Evolutionary conservation across 495 filamentous ascomycete species (phyloP).

Genomic region (Penicillium coffeae): DNA sequence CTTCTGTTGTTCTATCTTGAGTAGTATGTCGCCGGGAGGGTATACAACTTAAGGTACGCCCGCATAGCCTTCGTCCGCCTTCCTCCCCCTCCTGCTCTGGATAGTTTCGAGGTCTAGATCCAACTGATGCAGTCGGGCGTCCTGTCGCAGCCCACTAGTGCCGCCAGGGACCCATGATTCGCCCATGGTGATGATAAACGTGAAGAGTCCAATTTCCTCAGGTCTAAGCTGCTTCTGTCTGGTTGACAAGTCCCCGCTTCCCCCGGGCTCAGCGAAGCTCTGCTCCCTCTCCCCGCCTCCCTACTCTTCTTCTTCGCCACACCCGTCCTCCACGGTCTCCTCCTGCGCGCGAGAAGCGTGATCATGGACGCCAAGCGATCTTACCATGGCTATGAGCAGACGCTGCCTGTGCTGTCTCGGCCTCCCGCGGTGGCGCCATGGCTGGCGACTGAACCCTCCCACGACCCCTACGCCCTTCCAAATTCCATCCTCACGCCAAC

Average conservation of each 20-base stretch:
- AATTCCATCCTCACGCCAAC: background rate
- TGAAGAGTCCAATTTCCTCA: conserved; percentile 12
- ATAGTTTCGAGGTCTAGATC: background rate
- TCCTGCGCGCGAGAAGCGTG: conserved; percentile 14
- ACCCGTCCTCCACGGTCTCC: no score
- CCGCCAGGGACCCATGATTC: background rate
- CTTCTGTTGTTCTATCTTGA: no score
- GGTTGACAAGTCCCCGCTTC: background rate
- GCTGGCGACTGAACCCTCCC: conserved; percentile 9
- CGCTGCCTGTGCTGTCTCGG: conserved; percentile 26
- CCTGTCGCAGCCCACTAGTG: background rate
- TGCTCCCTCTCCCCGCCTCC: background rate
- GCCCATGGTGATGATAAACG: background rate
- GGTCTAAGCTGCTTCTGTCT: background rate
- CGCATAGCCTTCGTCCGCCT: no score
- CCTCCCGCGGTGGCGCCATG: conserved; percentile 16
- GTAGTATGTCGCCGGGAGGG: no score
- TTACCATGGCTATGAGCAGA: conserved; percentile 22
- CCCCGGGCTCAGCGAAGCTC: conserved; percentile 22
- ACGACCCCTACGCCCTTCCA: conserved; percentile 10
- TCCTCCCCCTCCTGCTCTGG: no score
- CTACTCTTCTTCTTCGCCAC: conserved; percentile 1
- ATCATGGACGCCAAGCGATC: conserved; percentile 35
- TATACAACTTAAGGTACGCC: no score
- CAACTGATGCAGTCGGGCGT: background rate